Evolutionary conservation across 306 rosid genomes (phyloP).

Genomic region (Boehmeria nivea): DNA sequence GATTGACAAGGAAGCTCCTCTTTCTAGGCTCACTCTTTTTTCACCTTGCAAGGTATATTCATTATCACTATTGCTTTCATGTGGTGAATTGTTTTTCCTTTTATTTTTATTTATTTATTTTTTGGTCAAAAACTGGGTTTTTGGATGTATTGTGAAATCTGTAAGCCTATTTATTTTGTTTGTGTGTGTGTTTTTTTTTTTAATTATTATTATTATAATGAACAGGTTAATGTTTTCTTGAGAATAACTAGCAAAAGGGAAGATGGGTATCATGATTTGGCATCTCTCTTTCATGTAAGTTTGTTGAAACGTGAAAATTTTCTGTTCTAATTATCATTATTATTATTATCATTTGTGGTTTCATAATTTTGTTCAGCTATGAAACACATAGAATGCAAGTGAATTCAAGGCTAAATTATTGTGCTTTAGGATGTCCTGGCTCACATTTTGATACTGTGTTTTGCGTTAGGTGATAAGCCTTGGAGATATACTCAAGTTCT

Average conservation of each 20-base stretch:
- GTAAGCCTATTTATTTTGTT: constrained; percentile 29
- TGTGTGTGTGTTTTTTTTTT: not conserved
- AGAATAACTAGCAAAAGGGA: constrained; percentile 86
- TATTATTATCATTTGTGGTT: too few relatives aligned
- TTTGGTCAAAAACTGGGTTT: constrained; percentile 17
- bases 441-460: constrained; percentile 2
- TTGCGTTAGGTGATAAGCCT: constrained; percentile 78
- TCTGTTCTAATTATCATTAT: too few relatives aligned
- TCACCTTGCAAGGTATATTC: constrained; percentile 99
- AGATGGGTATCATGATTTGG: constrained; percentile 98
- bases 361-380: constrained; percentile 5
- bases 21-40: constrained; percentile 84
- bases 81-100: too few relatives aligned
- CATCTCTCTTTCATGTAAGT: constrained; percentile 93
- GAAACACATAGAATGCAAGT: not conserved
- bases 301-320: too few relatives aligned
- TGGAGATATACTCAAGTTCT: constrained; percentile 84
- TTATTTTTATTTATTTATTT: not conserved
- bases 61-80: not conserved
- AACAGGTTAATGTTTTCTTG: constrained; percentile 69
- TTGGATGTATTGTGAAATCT: constrained; percentile 12
- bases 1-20: constrained; percentile 61
- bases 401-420: not conserved
- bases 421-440: not conserved
- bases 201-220: too few relatives aligned